Evolutionary conservation across 345 rosid genomes (phyloP).

Genomic region (Corymbia maculata): DNA sequence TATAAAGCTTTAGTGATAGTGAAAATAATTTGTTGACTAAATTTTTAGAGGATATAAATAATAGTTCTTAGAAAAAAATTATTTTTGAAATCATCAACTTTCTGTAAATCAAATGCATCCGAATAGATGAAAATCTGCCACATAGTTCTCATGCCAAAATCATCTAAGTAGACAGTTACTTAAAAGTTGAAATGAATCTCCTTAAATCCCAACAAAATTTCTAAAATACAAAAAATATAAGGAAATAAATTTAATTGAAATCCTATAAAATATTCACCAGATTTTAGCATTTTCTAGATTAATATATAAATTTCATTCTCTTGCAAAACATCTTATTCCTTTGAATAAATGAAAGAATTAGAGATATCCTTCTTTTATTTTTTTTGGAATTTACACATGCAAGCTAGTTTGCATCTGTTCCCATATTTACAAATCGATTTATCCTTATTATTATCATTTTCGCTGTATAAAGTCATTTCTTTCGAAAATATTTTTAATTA

Average conservation of each 20-base stretch:
- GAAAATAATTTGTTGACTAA: too few relatives aligned
- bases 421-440: fast-evolving
- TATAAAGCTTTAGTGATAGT: neutral
- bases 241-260: neutral
- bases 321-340: neutral
- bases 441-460: too few relatives aligned
- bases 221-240: neutral
- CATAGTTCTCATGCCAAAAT: neutral
- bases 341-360: neutral
- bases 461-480: too few relatives aligned
- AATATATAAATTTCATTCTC: neutral
- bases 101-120: too few relatives aligned
- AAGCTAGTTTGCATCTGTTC: neutral
- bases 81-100: too few relatives aligned
- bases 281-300: neutral
- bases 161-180: neutral
- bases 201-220: neutral
- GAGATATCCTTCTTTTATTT: neutral
- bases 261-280: neutral
- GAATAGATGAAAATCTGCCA: neutral
- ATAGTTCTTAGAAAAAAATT: neutral
- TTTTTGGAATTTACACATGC: neutral
- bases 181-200: neutral
- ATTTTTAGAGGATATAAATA: neutral
- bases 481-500: too few relatives aligned